phyloP scores from a whole-genome alignment of 345 rosid species.

The Salix dunnii region DNA sequence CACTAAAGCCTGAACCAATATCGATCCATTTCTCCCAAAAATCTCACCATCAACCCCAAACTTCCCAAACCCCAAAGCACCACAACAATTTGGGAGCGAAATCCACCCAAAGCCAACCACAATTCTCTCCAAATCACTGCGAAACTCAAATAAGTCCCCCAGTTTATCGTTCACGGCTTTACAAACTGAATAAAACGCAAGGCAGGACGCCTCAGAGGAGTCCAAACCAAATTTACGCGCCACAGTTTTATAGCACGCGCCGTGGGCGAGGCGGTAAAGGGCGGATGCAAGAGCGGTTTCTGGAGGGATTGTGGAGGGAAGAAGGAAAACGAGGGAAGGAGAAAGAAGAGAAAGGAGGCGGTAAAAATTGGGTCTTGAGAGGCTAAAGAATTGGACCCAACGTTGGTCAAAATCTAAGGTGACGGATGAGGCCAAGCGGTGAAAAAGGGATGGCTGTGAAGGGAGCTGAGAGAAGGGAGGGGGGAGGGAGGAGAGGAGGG shows the following conservation, averaged over 20 bases:
- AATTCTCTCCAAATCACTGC: conserved; percentile 35
- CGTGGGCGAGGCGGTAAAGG: conserved; percentile 75
- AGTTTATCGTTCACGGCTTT: conserved; percentile 48
- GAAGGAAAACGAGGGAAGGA: conserved; percentile 37
- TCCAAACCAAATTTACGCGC: conserved; percentile 46
- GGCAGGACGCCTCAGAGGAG: conserved; percentile 49
- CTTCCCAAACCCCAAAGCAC: conserved; percentile 58
- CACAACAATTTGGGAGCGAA: conserved; percentile 70
- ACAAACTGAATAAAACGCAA: conserved; percentile 58
- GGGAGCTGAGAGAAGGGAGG: conserved; percentile 12
- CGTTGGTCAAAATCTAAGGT: conserved; percentile 42
- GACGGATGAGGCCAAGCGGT: conserved; percentile 40
- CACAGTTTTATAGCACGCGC: conserved; percentile 46
- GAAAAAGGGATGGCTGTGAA: conserved; percentile 39
- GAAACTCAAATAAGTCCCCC: conserved; percentile 36
- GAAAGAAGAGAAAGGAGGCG: conserved; percentile 43
- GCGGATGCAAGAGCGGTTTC: conserved; percentile 54
- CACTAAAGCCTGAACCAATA: conserved; percentile 75
- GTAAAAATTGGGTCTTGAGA: conserved; percentile 50
- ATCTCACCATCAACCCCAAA: conserved; percentile 49
- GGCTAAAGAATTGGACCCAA: conserved; percentile 55
- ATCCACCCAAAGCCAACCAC: conserved; percentile 51
- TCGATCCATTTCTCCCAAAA: conserved; percentile 41
- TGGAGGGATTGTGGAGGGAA: conserved; percentile 36
- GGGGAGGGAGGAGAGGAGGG: conserved; percentile 35